phyloP scores from a whole-genome alignment of 495 filamentous ascomycete genomes.

The Podospora australis region DNA sequence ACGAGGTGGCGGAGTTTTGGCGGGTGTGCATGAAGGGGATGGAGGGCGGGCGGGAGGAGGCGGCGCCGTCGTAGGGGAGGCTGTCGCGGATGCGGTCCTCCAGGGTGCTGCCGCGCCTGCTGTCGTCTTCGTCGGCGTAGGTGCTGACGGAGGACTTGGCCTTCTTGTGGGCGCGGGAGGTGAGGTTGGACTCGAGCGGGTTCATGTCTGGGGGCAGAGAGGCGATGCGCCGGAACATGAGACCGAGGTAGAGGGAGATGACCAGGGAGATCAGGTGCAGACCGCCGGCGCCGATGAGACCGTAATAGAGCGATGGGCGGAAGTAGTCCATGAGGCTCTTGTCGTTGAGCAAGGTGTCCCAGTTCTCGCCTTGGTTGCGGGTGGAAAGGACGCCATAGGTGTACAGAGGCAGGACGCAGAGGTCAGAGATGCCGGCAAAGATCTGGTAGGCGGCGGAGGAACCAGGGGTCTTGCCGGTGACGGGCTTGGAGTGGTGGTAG shows the following conservation, averaged over 20 bases:
- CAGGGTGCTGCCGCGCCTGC: conserved; percentile 42
- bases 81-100: conserved; percentile 45
- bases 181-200: conserved; percentile 78
- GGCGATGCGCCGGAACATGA: conserved; percentile 74
- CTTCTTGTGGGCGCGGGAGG: conserved; percentile 65
- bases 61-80: conserved; percentile 45
- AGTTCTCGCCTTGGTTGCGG: conserved; percentile 46
- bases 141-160: conserved; percentile 65
- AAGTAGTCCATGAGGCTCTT: conserved; percentile 46
- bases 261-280: conserved; percentile 64
- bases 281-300: conserved; percentile 52
- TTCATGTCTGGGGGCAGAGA: conserved; percentile 86
- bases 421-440: conserved; percentile 68
- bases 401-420: conserved; percentile 68
- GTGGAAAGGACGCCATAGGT: conserved; percentile 60
- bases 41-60: conserved; percentile 45
- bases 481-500: conserved; percentile 64
- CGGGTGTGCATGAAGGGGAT: conserved; percentile 75
- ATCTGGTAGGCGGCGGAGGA: conserved; percentile 81
- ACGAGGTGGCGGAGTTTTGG: conserved; percentile 47
- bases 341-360: conserved; percentile 55
- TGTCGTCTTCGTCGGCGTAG: conserved; percentile 42
- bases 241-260: conserved; percentile 62
- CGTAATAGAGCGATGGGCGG: conserved; percentile 56
- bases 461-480: conserved; percentile 60